Conservation (phyloP, 2,329 filamentous ascomycete genomes). For the Podosphaera leucotricha region DNA sequence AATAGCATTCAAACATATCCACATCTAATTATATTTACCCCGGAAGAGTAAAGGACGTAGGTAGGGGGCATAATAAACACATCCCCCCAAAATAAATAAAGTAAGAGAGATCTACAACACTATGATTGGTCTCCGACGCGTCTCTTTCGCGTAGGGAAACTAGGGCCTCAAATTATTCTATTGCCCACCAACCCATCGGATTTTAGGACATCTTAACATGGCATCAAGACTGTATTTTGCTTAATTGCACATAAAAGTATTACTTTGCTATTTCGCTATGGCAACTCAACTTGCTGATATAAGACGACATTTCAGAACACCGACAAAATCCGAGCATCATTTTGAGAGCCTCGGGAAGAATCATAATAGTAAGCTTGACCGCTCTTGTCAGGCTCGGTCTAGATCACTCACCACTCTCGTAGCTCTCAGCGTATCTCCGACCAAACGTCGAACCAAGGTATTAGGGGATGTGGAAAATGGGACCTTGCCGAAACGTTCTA, state of each 20-base stretch:
- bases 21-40: too few species aligned
- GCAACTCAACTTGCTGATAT: background rate
- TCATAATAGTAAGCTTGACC: background rate
- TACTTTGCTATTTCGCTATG: background rate
- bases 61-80: too few species aligned
- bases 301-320: background rate
- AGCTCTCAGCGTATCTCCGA: slow-evolving; percentile 10
- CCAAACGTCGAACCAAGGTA: slow-evolving; percentile 35
- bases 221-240: background rate
- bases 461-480: slow-evolving; percentile 28
- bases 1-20: too few species aligned
- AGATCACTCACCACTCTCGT: slow-evolving; percentile 6
- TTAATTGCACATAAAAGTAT: background rate
- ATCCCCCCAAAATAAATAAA: too few species aligned
- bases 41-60: too few species aligned
- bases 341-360: background rate
- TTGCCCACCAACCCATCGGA: too few species aligned
- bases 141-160: too few species aligned
- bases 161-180: too few species aligned
- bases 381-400: background rate
- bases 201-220: background rate
- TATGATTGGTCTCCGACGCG: too few species aligned
- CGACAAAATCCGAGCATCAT: background rate
- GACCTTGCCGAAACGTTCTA: slow-evolving; percentile 32
- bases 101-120: too few species aligned